Conservation (phyloP, 352 stramenopile genomes). For the Phytophthora constricta region DNA sequence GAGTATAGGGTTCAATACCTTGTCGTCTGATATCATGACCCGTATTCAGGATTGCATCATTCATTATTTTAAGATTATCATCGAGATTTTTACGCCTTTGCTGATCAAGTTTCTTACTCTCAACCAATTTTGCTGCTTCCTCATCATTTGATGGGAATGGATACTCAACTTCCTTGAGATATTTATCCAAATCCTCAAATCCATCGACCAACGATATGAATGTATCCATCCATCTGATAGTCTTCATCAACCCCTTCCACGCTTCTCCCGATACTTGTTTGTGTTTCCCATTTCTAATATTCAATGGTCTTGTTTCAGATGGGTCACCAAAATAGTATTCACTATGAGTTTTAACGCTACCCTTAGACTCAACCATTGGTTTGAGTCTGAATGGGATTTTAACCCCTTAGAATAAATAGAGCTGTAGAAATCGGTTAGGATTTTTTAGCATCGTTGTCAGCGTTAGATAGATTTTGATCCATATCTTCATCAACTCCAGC, state of each 20-base stretch:
- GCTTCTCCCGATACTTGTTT: conserved; percentile 13
- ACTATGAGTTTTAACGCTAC: background rate
- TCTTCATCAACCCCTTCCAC: conserved; percentile 10
- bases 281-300: conserved; percentile 8
- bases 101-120: conserved; percentile 7
- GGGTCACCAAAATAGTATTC: conserved; percentile 5
- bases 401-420: background rate
- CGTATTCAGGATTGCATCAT: conserved; percentile 9
- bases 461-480: conserved; percentile 7
- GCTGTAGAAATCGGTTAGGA: background rate
- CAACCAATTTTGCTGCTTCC: conserved; percentile 11
- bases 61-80: conserved; percentile 11
- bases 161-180: conserved; percentile 13
- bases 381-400: conserved; percentile 2
- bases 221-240: conserved; percentile 14
- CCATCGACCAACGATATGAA: conserved; percentile 10
- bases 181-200: conserved; percentile 20
- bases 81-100: conserved; percentile 11
- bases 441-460: conserved; percentile 7
- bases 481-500: conserved; percentile 20
- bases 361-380: background rate
- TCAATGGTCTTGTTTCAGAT: background rate
- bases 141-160: conserved; percentile 14
- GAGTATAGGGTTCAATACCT: background rate
- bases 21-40: conserved; percentile 15